phyloP scores from a whole-genome alignment of 2,329 filamentous ascomycete species.

The Phyllosticta paracitricarpa region DNA sequence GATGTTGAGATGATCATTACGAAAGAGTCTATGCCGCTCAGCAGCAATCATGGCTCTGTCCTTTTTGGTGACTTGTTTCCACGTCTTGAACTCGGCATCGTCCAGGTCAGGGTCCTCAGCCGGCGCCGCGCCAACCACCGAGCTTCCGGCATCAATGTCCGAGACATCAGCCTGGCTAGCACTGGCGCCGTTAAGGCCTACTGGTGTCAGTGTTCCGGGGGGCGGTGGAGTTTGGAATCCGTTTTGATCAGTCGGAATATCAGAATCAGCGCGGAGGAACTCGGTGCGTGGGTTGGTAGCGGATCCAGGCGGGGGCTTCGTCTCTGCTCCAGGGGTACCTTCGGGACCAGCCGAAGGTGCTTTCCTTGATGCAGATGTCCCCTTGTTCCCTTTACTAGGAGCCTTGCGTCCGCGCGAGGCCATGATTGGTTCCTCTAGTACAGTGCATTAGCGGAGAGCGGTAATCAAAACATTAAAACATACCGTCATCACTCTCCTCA shows the following conservation, averaged over 20 bases:
- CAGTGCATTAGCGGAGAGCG: neutral
- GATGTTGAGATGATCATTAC: slow-evolving; percentile 68
- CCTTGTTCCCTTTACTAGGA: slow-evolving; percentile 64
- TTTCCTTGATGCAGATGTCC: slow-evolving; percentile 54
- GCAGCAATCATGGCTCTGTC: slow-evolving; percentile 79
- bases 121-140: slow-evolving; percentile 55
- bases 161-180: slow-evolving; percentile 73
- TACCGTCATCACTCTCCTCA: slow-evolving; percentile 79
- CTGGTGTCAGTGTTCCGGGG: slow-evolving; percentile 65
- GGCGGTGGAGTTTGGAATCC: slow-evolving; percentile 80
- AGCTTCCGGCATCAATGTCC: slow-evolving; percentile 61
- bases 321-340: slow-evolving; percentile 65
- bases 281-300: slow-evolving; percentile 43
- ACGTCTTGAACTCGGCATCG: slow-evolving; percentile 85
- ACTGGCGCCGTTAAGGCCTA: slow-evolving; percentile 56
- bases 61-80: slow-evolving; percentile 98
- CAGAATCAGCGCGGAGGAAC: slow-evolving; percentile 57
- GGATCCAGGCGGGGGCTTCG: slow-evolving; percentile 57
- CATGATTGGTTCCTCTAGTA: slow-evolving; percentile 74
- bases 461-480: slow-evolving; percentile 10
- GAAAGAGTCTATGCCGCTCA: slow-evolving; percentile 78
- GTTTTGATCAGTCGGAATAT: slow-evolving; percentile 61
- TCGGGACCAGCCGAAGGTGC: slow-evolving; percentile 65
- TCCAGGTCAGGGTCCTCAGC: slow-evolving; percentile 75
- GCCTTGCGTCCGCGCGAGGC: slow-evolving; percentile 88